Base-by-base conservation (phyloP, 1,284 basidiomycete species). In the Pseudozyma flocculosa region DNA sequence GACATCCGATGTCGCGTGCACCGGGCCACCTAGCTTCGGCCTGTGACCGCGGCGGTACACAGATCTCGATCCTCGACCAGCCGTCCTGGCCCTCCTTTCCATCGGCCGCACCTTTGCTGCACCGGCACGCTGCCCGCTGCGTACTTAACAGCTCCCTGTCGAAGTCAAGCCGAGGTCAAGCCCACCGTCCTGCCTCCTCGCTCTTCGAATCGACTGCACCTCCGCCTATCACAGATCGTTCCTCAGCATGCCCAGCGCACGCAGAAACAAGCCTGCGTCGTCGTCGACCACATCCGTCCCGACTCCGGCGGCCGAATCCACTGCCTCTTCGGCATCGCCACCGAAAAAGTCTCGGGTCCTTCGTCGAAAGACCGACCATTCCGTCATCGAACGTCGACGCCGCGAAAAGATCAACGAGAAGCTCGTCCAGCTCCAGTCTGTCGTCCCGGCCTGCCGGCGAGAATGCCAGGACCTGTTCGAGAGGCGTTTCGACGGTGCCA, bases 341-440 rank as follows among this genome's bases (percentile, higher is more conserved):
- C 32, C 32, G 18, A 40, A 40, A 40, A 66, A 68, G 22, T 64
- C 69, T 11, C 60, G 73, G 13, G 58, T 69, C 19, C 55, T 71
- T 41, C 50, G 68, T 29, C 68, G 75, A 47, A 78, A 75, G 61
- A 78, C 75, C 26, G 67, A 70, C 40, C 76, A 78, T 48, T 72
- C 69, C 18, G 56, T 76, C 52, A 78, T 78, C 40, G 76, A 78
- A 50, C 45, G 76, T 10, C 62, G 75, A 18, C 52, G 76, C 11
- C 45, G 76, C 18, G 73, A 75, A 40, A 78, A 78, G 63, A 78
- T 78, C 67, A 78, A 78, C 54, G 75, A 78, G 45, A 70, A 72
- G 43, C 68, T 78, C 9, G 60, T 76, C 34, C 45, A 56, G 15
- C 47, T 78, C 26, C 74, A 76, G 40, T 51, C 52, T 36, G 45